Evolutionary conservation across 805 yeast genomes (phyloP).

Genomic region (Schwanniomyces yamadae): DNA sequence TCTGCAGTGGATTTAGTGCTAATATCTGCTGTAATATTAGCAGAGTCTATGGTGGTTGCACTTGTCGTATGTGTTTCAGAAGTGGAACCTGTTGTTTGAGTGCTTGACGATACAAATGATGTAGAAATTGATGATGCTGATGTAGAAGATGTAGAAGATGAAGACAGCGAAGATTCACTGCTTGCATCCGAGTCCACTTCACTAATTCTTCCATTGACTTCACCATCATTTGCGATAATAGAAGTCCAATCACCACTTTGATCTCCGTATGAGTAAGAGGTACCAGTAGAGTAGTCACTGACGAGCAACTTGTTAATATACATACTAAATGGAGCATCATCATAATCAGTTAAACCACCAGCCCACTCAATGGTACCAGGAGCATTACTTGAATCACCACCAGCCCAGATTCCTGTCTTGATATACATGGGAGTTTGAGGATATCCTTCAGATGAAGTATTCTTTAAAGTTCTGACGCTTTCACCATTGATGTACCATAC

Average conservation of each 20-base stretch:
- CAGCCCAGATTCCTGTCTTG: slow-evolving; percentile 72
- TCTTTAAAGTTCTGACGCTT: slow-evolving; percentile 61
- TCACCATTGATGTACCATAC: slow-evolving; percentile 72
- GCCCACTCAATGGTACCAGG: slow-evolving; percentile 79
- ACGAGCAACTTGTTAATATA: slow-evolving; percentile 54
- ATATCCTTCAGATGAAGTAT: slow-evolving; percentile 57
- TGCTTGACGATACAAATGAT: background rate
- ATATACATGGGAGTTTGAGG: slow-evolving; percentile 86
- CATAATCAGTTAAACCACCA: slow-evolving; percentile 66
- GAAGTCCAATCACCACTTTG: slow-evolving; percentile 57
- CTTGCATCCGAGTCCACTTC: slow-evolving; percentile 28
- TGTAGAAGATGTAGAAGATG: background rate
- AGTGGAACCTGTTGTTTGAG: too few relatives aligned
- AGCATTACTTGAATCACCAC: slow-evolving; percentile 64
- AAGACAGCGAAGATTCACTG: too few relatives aligned
- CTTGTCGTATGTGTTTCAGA: background rate
- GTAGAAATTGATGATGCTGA: background rate
- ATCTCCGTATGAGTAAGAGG: slow-evolving; percentile 53
- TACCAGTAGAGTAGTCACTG: slow-evolving; percentile 64
- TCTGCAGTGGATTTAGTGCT: background rate
- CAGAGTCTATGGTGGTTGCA: too few relatives aligned
- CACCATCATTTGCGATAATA: slow-evolving; percentile 56
- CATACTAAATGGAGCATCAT: slow-evolving; percentile 67
- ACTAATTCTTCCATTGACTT: slow-evolving; percentile 55
- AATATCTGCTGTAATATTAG: too few relatives aligned